These are phyloP conservation scores for Hawksworthiomyces lignivorus DNA, from an alignment of 2,329 filamentous ascomycete species.

Conservation along the genomic window DNA sequence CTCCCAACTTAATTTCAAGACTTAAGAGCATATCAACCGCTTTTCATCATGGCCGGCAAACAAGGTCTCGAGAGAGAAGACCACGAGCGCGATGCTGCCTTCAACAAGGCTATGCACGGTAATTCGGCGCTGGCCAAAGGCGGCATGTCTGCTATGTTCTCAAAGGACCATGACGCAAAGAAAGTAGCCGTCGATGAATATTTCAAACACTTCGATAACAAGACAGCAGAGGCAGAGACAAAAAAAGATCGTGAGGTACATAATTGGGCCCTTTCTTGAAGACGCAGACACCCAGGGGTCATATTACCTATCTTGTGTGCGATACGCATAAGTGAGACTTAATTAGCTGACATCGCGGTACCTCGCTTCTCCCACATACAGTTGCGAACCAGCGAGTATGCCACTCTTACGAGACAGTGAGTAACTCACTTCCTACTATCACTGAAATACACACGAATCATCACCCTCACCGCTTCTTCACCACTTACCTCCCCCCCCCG, in stretches of 20 bases:
- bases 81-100: constrained; percentile 76
- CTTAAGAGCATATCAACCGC: too few relatives aligned
- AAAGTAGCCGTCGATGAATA: constrained; percentile 68
- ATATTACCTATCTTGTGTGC: too few relatives aligned
- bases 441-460: too few relatives aligned
- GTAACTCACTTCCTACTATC: too few relatives aligned
- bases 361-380: constrained; percentile 26
- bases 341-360: too few relatives aligned
- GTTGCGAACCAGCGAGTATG: constrained; percentile 81
- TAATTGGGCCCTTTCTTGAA: too few relatives aligned
- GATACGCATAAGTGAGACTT: too few relatives aligned
- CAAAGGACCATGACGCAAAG: constrained; percentile 58
- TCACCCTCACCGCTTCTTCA: background rate
- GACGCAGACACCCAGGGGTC: too few relatives aligned
- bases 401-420: constrained; percentile 85
- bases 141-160: constrained; percentile 75
- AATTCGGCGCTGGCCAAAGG: constrained; percentile 59
- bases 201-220: constrained; percentile 83
- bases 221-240: constrained; percentile 68
- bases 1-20: too few relatives aligned
- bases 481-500: too few relatives aligned
- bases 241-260: constrained; percentile 72
- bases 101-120: constrained; percentile 83
- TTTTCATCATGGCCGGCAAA: constrained; percentile 12
- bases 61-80: constrained; percentile 67